Evolutionary conservation across 441 rosid species (phyloP), one percentile per base, ranked within the genome.

Genomic region (Arabidopsis lyrata): DNA sequence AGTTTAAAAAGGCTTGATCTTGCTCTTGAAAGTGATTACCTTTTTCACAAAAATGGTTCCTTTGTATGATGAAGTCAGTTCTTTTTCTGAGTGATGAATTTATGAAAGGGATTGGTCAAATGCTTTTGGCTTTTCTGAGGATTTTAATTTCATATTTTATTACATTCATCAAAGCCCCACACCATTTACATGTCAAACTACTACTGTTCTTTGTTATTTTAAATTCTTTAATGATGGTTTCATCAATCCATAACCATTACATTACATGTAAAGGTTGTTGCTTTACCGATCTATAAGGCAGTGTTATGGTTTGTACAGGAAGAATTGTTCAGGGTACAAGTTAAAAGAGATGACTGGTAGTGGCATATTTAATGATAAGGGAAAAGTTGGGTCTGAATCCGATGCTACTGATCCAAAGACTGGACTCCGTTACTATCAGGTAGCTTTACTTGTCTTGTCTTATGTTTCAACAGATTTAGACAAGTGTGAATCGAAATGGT

Each of bases 271-370:
- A 34, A 60, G 62, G 11, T 44, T 22, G 49, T 52, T 67, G 22
- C 8, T 59, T 50, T 49, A 56, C 47, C 0, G 34, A 1, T 41
- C 9, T 44, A 3, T 32, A 14, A 4, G 5, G 22, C 7, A 18
- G 15, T 20, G 47, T 45, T 57, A 20, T 14, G 3, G 1, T 57
- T 31, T 14, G 2, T 66, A 24, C 54, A 89, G 95, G 88, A 89
- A 87, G 78, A 86, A 86, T 70, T 87, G 92, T 66, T 89, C 92
- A 8, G 92, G 87, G 14, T 80, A 87, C 77, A 89, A 87, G 80
- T 24, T 87, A 35, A 89, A 89, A 63, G 95, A 89, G 79, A 89
- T 87, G 31, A 83, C 82, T 31, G 95, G 95, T 27, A 87, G 92
- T 16, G 89, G 88, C 70, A 89, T 89, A 47, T 86, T 89, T 66